Percentiles rank a stretch among this genome's conserved stretches.
Evolutionary conservation across 208 protist genomes (phyloP).

Genomic region (Porcisia hertigi): DNA sequence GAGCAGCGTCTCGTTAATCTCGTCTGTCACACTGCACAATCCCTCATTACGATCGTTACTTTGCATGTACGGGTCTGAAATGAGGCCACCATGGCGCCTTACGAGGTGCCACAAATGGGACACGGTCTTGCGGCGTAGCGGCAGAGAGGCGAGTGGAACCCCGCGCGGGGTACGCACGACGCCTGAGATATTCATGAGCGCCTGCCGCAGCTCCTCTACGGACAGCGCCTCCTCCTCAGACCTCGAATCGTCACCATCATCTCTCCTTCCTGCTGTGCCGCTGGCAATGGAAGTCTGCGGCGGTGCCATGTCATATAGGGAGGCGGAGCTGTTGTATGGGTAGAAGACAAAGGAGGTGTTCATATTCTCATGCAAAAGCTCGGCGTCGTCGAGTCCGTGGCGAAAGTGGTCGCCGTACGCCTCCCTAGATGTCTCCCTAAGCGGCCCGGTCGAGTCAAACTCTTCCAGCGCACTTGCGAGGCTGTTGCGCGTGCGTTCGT

Average conservation of each 20-base stretch:
- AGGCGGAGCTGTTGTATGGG: conserved; percentile 61
- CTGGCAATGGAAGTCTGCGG: not conserved
- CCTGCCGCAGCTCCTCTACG: conserved; percentile 28
- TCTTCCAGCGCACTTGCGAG: conserved; percentile 47
- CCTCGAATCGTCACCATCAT: conserved; percentile 14
- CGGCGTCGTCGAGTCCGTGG: conserved; percentile 36
- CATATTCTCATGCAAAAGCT: conserved; percentile 44
- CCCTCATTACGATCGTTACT: conserved; percentile 9
- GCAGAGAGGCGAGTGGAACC: conserved; percentile 42
- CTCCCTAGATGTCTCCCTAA: conserved; percentile 29
- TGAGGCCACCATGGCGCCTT: conserved; percentile 25
- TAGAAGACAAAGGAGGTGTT: conserved; percentile 70
- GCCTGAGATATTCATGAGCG: conserved; percentile 29
- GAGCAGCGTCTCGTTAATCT: conserved; percentile 53
- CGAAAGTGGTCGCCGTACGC: conserved; percentile 41
- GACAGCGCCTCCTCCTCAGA: conserved; percentile 24
- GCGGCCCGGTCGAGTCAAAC: conserved; percentile 37
- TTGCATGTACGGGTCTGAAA: conserved; percentile 25
- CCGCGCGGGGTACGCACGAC: conserved; percentile 33
- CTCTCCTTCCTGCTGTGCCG: not conserved
- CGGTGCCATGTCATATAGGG: conserved; percentile 17
- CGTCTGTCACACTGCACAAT: conserved; percentile 24
- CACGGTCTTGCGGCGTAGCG: conserved; percentile 23
- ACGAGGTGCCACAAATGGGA: conserved; percentile 31
- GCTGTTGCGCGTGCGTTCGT: conserved; percentile 60